phyloP scores from a whole-genome alignment of 768 basidiomycete species.

The Amanita inopinata region DNA sequence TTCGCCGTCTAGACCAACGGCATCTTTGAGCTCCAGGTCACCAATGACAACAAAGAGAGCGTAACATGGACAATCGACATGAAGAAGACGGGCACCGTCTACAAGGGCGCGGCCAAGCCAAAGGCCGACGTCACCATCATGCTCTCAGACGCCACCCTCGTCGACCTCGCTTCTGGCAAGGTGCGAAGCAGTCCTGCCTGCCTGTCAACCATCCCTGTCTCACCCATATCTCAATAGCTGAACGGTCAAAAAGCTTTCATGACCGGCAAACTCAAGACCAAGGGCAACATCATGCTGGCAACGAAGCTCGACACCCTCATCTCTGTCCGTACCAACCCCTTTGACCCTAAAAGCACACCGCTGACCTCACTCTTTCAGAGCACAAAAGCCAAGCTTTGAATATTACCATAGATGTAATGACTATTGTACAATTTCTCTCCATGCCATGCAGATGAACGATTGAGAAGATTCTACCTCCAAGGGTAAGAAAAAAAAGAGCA shows the following conservation, averaged over 20 bases:
- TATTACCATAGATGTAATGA: constrained; percentile 1
- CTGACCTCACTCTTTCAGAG: constrained; percentile 16
- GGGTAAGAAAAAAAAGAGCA: background rate
- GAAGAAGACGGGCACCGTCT: constrained; percentile 73
- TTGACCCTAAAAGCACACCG: background rate
- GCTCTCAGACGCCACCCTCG: constrained; percentile 67
- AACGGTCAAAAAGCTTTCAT: constrained; percentile 95
- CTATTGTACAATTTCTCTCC: constrained; percentile 6
- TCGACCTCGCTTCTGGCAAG: constrained; percentile 64
- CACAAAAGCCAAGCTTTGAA: constrained; percentile 38
- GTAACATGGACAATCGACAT: constrained; percentile 88
- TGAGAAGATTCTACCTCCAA: background rate
- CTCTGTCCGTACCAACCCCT: constrained; percentile 39
- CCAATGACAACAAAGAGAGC: constrained; percentile 61
- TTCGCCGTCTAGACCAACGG: constrained; percentile 56
- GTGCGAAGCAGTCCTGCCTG: constrained; percentile 23
- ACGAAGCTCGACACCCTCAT: constrained; percentile 83
- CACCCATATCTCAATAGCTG: constrained; percentile 31
- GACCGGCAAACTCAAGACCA: constrained; percentile 89
- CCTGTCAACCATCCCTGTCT: background rate
- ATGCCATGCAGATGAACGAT: too few species aligned
- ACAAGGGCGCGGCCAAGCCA: constrained; percentile 60
- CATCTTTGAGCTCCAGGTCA: constrained; percentile 77
- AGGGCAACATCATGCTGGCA: constrained; percentile 88
- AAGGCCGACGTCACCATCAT: constrained; percentile 81